phyloP scores from a whole-genome alignment of 345 rosid genomes.

The Pelargonium nanum region DNA sequence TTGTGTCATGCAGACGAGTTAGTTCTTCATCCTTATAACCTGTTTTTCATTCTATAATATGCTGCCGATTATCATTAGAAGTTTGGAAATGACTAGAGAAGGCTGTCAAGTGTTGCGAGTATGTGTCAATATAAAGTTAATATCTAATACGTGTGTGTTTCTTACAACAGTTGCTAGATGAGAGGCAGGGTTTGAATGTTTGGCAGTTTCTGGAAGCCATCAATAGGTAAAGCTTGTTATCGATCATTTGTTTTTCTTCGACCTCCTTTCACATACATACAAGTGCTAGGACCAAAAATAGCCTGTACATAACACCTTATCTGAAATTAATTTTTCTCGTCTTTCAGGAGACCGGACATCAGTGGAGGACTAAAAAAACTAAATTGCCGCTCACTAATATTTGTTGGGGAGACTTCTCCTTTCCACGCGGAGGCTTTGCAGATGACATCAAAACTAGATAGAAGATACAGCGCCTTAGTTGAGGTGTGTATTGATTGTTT shows the following conservation, averaged over 20 bases:
- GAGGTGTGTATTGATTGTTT: slow-evolving; percentile 38
- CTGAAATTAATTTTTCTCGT: neutral
- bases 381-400: slow-evolving; percentile 69
- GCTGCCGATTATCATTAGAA: no score
- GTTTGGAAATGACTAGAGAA: neutral
- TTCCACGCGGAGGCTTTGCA: slow-evolving; percentile 79
- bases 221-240: slow-evolving; percentile 40
- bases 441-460: slow-evolving; percentile 72
- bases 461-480: slow-evolving; percentile 76
- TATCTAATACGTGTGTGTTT: no score
- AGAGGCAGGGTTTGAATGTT: slow-evolving; percentile 65
- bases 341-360: slow-evolving; percentile 73
- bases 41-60: neutral
- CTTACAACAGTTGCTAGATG: slow-evolving; percentile 57
- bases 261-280: no score
- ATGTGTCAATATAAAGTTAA: slow-evolving; percentile 7
- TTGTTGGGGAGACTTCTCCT: slow-evolving; percentile 80
- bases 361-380: slow-evolving; percentile 65
- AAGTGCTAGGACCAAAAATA: no score
- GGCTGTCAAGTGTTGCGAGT: no score
- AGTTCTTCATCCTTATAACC: slow-evolving; percentile 14
- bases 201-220: slow-evolving; percentile 88
- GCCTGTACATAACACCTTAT: no score
- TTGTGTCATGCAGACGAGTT: slow-evolving; percentile 76
- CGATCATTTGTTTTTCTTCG: neutral